Conservation (phyloP, 345 rosid genomes). For the Lepidium aucheri region DNA sequence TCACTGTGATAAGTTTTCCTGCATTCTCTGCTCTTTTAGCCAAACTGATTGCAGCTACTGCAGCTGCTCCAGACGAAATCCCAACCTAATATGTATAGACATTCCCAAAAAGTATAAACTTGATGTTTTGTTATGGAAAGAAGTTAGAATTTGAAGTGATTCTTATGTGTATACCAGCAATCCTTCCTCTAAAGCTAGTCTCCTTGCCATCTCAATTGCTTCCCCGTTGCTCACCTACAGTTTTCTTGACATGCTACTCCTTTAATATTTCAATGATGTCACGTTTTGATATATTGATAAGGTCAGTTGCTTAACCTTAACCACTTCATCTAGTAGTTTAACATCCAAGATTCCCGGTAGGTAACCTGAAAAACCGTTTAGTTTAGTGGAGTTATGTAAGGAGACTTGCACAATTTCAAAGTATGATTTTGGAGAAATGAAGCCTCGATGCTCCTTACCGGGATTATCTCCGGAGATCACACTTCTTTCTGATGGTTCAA, state of each 20-base stretch:
- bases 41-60: constrained; percentile 77
- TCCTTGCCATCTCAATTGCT: constrained; percentile 90
- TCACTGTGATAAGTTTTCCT: constrained; percentile 81
- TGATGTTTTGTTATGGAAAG: not conserved
- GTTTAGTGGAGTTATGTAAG: not conserved
- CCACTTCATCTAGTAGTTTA: constrained; percentile 79
- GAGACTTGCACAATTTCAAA: not conserved
- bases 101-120: not conserved
- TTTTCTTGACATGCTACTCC: not conserved
- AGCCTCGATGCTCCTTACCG: constrained; percentile 36
- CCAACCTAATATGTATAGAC: constrained; percentile 51
- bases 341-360: constrained; percentile 71
- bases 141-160: not conserved
- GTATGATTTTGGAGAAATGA: constrained; percentile 2
- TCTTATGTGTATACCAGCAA: constrained; percentile 49
- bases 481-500: constrained; percentile 95
- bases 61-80: constrained; percentile 94
- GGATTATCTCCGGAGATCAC: constrained; percentile 75
- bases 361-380: constrained; percentile 48
- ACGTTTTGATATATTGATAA: not conserved
- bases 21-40: constrained; percentile 84
- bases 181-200: constrained; percentile 85
- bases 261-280: not conserved
- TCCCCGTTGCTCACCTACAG: constrained; percentile 67
- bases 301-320: constrained; percentile 40